A percentile compares a stretch with the other conserved stretches of the same genome.
Conservation (phyloP, 495 filamentous ascomycete species). For the Parathielavia hyrcaniae region DNA sequence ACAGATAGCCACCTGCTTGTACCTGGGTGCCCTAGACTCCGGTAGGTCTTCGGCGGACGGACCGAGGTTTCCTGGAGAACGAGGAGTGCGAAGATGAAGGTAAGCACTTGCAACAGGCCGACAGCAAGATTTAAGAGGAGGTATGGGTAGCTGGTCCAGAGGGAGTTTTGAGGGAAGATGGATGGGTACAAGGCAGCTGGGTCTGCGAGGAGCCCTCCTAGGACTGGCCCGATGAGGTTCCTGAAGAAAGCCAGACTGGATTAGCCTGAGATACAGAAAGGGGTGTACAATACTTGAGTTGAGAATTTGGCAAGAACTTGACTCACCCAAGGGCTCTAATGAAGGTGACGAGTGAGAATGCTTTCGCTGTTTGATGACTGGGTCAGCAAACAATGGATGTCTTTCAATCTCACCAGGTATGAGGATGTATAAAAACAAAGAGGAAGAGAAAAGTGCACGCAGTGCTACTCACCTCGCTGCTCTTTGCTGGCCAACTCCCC, state of each 20-base stretch:
- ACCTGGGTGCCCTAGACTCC: not conserved
- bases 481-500: constrained; percentile 10
- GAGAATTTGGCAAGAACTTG: not conserved
- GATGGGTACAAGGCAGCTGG: constrained; percentile 8
- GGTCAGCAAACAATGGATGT: not conserved
- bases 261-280: not conserved
- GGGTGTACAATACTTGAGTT: too few species aligned
- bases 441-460: too few species aligned
- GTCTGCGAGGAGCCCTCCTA: constrained; percentile 14
- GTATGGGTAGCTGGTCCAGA: constrained; percentile 4
- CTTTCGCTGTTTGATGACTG: not conserved
- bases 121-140: constrained; percentile 13
- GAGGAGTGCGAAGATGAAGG: constrained; percentile 3
- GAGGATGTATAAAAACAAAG: too few species aligned
- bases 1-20: not conserved
- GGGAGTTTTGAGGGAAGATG: constrained; percentile 3
- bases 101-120: constrained; percentile 4
- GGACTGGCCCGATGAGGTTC: constrained; percentile 12
- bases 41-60: too few species aligned
- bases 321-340: constrained; percentile 17
- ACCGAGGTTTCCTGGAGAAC: constrained; percentile 5
- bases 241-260: not conserved
- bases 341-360: constrained; percentile 13
- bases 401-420: too few species aligned
- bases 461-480: constrained; percentile 14